These are phyloP conservation scores for Backusella psychrophila DNA, from an alignment of 192 early-diverging fungal genomes.

Conservation along the genomic window DNA sequence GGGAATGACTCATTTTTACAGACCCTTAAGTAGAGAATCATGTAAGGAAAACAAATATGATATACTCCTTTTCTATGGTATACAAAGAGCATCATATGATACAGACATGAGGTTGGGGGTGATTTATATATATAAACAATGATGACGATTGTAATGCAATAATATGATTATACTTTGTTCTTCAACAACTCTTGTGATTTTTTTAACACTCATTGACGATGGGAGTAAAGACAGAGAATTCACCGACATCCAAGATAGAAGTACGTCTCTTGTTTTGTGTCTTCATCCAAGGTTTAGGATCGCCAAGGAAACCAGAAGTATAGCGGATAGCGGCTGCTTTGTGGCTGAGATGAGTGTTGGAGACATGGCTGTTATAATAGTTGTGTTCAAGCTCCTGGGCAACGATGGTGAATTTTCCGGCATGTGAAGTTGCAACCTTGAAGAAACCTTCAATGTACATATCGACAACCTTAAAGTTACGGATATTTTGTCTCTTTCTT, in stretches of 20 bases:
- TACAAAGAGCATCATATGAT: conserved; percentile 1
- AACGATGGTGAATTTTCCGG: background rate
- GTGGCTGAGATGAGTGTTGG: background rate
- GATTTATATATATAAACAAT: background rate
- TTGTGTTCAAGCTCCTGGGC: background rate
- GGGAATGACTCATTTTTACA: background rate
- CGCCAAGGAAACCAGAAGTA: background rate
- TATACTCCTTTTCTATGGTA: background rate
- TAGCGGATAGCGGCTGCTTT: background rate
- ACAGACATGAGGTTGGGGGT: background rate
- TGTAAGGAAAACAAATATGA: background rate
- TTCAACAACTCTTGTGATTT: background rate
- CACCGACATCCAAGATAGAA: background rate
- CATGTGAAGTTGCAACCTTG: background rate
- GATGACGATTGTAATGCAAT: background rate
- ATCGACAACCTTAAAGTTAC: background rate
- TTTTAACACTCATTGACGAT: background rate
- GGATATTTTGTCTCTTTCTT: background rate
- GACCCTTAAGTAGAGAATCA: background rate
- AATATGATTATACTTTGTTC: background rate
- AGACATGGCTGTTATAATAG: background rate
- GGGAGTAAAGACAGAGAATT: background rate
- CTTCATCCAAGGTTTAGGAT: background rate
- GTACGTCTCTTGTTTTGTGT: background rate
- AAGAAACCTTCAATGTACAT: conserved; percentile 5